Evolutionary conservation across 768 basidiomycete genomes (phyloP).

Genomic region (Amanita pseudoporphyria): DNA sequence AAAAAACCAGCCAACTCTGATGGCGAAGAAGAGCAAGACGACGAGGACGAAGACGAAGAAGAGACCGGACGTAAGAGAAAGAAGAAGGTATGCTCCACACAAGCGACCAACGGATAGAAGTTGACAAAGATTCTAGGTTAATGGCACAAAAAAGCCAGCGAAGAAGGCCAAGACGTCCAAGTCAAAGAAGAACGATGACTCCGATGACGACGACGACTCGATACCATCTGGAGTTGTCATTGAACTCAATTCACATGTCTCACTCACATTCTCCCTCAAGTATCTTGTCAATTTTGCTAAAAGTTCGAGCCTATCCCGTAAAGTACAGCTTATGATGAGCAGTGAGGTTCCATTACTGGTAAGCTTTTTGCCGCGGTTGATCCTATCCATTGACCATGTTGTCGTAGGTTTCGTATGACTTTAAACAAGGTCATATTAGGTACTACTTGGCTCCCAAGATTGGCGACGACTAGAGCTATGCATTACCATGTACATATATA

Average conservation of each 20-base stretch:
- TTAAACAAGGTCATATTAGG: conserved; percentile 78
- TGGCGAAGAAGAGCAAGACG: conserved; percentile 45
- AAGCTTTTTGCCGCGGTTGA: conserved; percentile 15
- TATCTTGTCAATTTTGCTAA: conserved; percentile 97
- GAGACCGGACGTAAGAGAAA: conserved; percentile 61
- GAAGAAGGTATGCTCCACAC: conserved; percentile 39
- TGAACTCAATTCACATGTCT: conserved; percentile 85
- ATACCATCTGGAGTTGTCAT: conserved; percentile 44
- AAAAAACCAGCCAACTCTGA: conserved; percentile 21
- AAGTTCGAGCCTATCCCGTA: conserved; percentile 61
- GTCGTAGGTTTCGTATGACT: conserved; percentile 78
- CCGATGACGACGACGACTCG: conserved; percentile 19
- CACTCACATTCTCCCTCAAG: conserved; percentile 91
- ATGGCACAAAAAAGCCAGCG: conserved; percentile 29
- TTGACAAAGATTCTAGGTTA: conserved; percentile 16
- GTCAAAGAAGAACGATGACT: conserved; percentile 45
- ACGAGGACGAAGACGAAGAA: conserved; percentile 42
- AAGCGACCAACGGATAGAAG: not conserved
- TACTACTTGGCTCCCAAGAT: conserved; percentile 98
- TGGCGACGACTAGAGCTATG: conserved; percentile 55
- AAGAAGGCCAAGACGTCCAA: conserved; percentile 44
- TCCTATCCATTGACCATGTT: conserved; percentile 11
- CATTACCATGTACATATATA: not conserved
- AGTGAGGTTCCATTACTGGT: conserved; percentile 88
- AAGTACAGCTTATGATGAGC: conserved; percentile 81